Percentiles rank a stretch among this genome's conserved stretches.
phyloP scores from a whole-genome alignment of 2,329 filamentous ascomycete genomes.

The Calcarisporium arbuscula region DNA sequence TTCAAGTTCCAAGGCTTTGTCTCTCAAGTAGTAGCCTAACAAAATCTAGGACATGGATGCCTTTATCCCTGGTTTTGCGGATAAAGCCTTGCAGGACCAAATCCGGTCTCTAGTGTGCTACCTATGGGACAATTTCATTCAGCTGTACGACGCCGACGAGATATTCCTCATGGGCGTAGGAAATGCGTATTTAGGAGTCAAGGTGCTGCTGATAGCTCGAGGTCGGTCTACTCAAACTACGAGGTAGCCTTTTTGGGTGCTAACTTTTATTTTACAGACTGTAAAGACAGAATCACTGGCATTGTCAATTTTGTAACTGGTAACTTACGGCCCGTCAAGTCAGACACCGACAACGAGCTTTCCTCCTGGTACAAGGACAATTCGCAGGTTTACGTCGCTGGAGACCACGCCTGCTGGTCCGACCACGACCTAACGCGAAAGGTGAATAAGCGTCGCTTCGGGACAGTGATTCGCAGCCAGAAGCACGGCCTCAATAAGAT shows the following conservation, averaged over 20 bases:
- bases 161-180: constrained; percentile 85
- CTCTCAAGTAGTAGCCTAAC: constrained; percentile 4
- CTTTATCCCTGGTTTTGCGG: constrained; percentile 37
- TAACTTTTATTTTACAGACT: no score
- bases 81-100: constrained; percentile 47
- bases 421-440: constrained; percentile 54
- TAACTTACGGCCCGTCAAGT: constrained; percentile 69
- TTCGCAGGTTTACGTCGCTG: constrained; percentile 72
- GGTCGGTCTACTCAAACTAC: no score
- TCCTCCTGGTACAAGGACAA: constrained; percentile 79
- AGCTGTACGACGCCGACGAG: constrained; percentile 64
- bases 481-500: constrained; percentile 45
- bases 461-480: constrained; percentile 47
- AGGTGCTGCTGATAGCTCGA: constrained; percentile 71
- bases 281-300: constrained; percentile 61
- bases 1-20: constrained; percentile 4
- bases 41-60: constrained; percentile 39
- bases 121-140: constrained; percentile 95
- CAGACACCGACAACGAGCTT: constrained; percentile 67
- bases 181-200: constrained; percentile 78
- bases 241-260: no score
- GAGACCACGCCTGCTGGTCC: constrained; percentile 69
- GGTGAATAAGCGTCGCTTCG: constrained; percentile 55
- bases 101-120: constrained; percentile 74
- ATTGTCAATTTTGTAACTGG: constrained; percentile 79